Base-by-base conservation (phyloP, 805 yeast genomes). In the Zygotorulaspora danielsina region DNA sequence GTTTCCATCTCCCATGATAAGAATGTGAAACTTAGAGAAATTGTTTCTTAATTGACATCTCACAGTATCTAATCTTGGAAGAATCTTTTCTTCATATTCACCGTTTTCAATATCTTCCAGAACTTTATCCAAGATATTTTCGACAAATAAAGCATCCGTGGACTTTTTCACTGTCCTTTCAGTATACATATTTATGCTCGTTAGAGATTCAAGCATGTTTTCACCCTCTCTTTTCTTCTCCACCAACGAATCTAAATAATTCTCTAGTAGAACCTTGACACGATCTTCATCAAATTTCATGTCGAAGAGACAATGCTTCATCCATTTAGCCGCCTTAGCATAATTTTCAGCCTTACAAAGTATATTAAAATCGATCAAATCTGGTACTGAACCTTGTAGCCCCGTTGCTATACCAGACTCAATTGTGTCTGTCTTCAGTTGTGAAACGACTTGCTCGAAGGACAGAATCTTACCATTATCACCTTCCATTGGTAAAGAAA, bases 391-490 rank as follows among this genome's bases (percentile, higher is more conserved):
- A 28, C 75, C 73, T 20, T 74, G 73, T 44, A 76, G 72, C 2
- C 88, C 81, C 30, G 71, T 71, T 21, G 73, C 70, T 17, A 86
- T 67, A 10, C 67, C 65, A 32, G 75, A 70, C 22, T 74, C 76
- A 17, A 89, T 66, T 6, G 93, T 76, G 49, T 89, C 97, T 20
- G 78, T 71, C 53, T 86, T 84, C 29, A 88, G 59, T 19, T 73
- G 71, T 13, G 81, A 69, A 6, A 87, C 80, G n/a, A 88, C 96
- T 32, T 79, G 74, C 40, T 88, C 94, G 54, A 73, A 84, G 1
- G 84, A 75, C 15, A 80, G 65, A 11, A 69, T 58, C 2, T 70
- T 55, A 2, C 88, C 90, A 51, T 77, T 74, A 1, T 76, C 81
- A 8, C 74, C 65, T 32, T 67, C 66, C 63, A 90, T 69, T 2